Evolutionary conservation across 306 rosid species (phyloP).

Genomic region (Amphicarpaea edgeworthii): DNA sequence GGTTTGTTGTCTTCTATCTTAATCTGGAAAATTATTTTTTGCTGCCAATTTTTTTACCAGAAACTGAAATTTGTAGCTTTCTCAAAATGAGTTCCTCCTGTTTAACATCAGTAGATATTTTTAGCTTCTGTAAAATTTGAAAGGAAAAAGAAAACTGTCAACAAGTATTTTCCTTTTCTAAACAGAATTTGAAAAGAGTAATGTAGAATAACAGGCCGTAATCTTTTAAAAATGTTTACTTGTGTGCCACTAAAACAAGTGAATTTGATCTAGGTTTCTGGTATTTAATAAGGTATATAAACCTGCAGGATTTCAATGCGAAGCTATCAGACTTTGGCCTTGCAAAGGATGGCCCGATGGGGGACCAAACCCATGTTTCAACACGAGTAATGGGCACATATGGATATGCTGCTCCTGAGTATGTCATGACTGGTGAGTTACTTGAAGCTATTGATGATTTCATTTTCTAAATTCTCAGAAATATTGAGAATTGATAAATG

Average conservation of each 20-base stretch:
- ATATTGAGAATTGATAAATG: not conserved
- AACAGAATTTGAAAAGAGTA: not conserved
- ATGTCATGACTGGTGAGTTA: conserved; percentile 93
- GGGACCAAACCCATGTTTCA: conserved; percentile 97
- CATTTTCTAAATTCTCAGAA: conserved; percentile 8
- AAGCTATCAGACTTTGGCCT: conserved; percentile 96
- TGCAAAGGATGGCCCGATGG: conserved; percentile 98
- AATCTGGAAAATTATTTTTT: conserved; percentile 10
- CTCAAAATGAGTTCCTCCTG: not conserved
- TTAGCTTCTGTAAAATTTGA: conserved; percentile 11
- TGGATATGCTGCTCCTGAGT: conserved; percentile 97
- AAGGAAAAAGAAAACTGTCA: conserved; percentile 1
- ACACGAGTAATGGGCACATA: conserved; percentile 97
- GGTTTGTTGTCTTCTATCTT: conserved; percentile 64
- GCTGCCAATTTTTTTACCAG: conserved; percentile 13
- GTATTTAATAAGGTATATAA: conserved; percentile 44
- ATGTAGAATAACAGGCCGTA: conserved; percentile 6
- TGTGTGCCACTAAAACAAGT: conserved; percentile 35
- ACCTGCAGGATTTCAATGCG: conserved; percentile 82
- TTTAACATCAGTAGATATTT: not conserved
- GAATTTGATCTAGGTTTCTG: conserved; percentile 36
- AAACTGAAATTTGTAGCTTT: conserved; percentile 16
- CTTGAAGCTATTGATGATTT: conserved; percentile 6
- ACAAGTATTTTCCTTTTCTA: not conserved
- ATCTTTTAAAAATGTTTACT: not conserved